Evolutionary conservation across 2,329 filamentous ascomycete genomes (phyloP).

Genomic region (Epichloe festucae): DNA sequence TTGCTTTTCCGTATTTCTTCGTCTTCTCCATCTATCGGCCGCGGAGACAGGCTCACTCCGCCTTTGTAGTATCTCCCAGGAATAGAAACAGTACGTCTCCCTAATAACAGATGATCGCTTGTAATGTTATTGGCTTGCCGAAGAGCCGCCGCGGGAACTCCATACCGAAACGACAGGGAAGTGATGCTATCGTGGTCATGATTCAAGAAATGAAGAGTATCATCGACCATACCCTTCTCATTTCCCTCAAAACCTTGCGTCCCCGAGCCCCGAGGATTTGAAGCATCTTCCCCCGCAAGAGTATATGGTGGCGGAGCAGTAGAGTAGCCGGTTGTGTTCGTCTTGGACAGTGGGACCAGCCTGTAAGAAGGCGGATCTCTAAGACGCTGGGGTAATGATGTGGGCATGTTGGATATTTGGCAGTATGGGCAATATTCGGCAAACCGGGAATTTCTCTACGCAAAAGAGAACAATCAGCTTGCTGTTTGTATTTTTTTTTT

Average conservation of each 20-base stretch:
- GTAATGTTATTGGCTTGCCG: constrained; percentile 56
- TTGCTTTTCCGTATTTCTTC: constrained; percentile 59
- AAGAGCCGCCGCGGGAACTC: constrained; percentile 49
- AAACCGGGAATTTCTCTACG: constrained; percentile 51
- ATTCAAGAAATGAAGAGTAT: constrained; percentile 64
- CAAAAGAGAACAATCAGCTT: background rate
- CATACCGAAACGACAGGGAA: constrained; percentile 59
- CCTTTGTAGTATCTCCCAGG: constrained; percentile 57
- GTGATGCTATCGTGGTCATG: constrained; percentile 53
- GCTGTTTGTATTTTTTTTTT: too few relatives aligned
- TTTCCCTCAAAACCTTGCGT: constrained; percentile 5
- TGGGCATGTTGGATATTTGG: constrained; percentile 52
- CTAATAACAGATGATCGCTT: constrained; percentile 57
- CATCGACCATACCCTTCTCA: constrained; percentile 33
- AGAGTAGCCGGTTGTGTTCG: constrained; percentile 11
- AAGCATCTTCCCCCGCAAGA: background rate
- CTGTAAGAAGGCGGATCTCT: constrained; percentile 57
- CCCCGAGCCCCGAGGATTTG: background rate
- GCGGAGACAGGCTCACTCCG: constrained; percentile 53
- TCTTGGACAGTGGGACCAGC: constrained; percentile 17
- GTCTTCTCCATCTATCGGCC: constrained; percentile 60
- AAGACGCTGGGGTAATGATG: constrained; percentile 46
- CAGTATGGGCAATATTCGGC: constrained; percentile 60
- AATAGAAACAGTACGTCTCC: constrained; percentile 56
- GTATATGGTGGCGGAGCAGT: constrained; percentile 29